These are phyloP conservation scores for Anthoceros angustus DNA, from an alignment of 225 moss, liverwort and hornwort genomes.

Conservation along the genomic window DNA sequence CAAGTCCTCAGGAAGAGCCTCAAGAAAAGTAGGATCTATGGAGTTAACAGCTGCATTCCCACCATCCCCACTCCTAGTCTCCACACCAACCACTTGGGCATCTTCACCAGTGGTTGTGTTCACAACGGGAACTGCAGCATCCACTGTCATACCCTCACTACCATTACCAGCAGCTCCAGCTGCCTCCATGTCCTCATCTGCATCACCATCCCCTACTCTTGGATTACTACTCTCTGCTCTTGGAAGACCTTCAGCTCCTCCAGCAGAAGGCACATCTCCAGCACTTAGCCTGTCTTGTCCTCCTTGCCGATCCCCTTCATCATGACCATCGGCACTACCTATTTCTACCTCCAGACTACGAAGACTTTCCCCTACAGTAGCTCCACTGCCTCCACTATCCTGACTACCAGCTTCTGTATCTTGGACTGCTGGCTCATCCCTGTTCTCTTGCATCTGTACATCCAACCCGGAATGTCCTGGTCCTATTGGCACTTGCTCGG, in stretches of 20 bases:
- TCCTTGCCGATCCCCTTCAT: constrained; percentile 67
- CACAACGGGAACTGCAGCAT: constrained; percentile 19
- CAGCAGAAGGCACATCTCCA: constrained; percentile 34
- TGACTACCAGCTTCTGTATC: constrained; percentile 79
- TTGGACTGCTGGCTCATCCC: constrained; percentile 38
- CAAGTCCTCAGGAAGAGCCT: constrained; percentile 89
- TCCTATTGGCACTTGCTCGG: background rate
- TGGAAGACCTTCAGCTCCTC: constrained; percentile 23
- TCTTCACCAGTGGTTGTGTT: constrained; percentile 24
- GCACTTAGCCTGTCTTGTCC: constrained; percentile 48
- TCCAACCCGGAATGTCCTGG: constrained; percentile 29
- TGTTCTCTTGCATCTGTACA: constrained; percentile 93
- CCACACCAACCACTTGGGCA: constrained; percentile 19
- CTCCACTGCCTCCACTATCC: constrained; percentile 90
- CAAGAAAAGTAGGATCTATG: constrained; percentile 92
- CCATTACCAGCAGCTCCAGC: constrained; percentile 31
- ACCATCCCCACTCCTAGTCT: constrained; percentile 14
- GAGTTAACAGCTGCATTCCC: constrained; percentile 34
- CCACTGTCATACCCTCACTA: constrained; percentile 32
- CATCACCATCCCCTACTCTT: constrained; percentile 40
- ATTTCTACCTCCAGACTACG: constrained; percentile 92
- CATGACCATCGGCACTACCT: constrained; percentile 83
- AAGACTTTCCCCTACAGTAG: constrained; percentile 90
- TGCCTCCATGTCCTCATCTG: constrained; percentile 84
- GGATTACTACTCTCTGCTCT: constrained; percentile 25